These are phyloP conservation scores for Aspergillus ustus DNA, from an alignment of 2,329 filamentous ascomycete genomes.

Conservation along the genomic window DNA sequence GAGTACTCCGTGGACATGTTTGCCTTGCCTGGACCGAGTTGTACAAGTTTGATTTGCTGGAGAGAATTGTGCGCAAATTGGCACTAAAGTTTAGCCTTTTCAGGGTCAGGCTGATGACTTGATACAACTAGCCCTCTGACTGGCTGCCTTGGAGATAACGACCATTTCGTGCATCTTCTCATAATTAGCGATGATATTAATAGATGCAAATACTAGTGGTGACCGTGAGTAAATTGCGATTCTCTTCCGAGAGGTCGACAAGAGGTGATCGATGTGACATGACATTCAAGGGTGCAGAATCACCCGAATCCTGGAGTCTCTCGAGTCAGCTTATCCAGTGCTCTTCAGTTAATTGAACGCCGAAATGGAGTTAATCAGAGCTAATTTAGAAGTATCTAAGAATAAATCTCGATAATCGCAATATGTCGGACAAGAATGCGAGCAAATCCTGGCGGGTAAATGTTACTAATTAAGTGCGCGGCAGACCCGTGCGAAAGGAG, in stretches of 20 bases:
- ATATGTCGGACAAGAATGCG: background rate
- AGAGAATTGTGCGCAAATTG: background rate
- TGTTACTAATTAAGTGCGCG: constrained; percentile 6
- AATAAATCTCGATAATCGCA: constrained; percentile 1
- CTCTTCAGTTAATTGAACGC: background rate
- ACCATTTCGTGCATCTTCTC: background rate
- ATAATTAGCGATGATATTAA: background rate
- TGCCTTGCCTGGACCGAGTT: background rate
- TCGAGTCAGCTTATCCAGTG: background rate
- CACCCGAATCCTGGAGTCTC: constrained; percentile 13
- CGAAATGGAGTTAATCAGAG: constrained; percentile 14
- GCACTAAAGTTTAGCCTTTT: constrained; percentile 1
- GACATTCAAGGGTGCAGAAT: constrained; percentile 23
- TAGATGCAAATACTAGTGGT: constrained; percentile 3
- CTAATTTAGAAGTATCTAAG: background rate
- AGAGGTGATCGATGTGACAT: constrained; percentile 22
- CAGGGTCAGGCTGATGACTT: background rate
- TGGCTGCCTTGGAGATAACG: background rate
- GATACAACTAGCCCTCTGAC: background rate
- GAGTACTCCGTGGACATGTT: background rate
- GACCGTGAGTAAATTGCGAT: background rate
- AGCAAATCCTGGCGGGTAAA: background rate
- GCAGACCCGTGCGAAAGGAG: background rate
- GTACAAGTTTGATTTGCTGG: background rate
- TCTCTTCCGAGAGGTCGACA: constrained; percentile 6